phyloP scores from a whole-genome alignment of 192 early-diverging fungal genomes.

The Podila clonocystis region DNA sequence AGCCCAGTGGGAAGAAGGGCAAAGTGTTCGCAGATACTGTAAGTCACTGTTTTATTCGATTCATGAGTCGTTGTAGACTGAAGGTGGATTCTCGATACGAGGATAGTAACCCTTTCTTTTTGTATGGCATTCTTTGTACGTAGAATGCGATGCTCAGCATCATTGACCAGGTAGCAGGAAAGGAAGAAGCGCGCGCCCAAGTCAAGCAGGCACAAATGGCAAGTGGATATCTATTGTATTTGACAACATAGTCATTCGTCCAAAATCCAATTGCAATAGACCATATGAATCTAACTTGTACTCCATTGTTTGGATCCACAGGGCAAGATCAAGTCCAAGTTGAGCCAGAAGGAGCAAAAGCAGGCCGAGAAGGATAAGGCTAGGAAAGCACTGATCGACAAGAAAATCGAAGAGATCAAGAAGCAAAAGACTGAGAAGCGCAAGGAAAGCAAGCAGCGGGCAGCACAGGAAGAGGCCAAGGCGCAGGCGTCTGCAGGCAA shows the following conservation, averaged over 20 bases:
- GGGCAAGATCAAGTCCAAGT: conserved; percentile 51
- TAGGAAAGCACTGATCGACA: conserved; percentile 31
- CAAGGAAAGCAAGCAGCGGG: conserved; percentile 39
- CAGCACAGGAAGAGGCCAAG: conserved; percentile 21
- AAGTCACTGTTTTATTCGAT: background rate
- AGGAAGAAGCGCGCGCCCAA: conserved; percentile 32
- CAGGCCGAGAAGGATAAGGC: conserved; percentile 36
- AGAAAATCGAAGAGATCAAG: conserved; percentile 49
- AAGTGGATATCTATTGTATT: background rate
- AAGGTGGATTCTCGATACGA: too few relatives aligned
- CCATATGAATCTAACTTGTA: too few relatives aligned
- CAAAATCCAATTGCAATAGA: background rate
- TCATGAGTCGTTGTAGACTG: background rate
- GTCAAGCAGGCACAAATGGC: conserved; percentile 33
- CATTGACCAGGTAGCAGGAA: conserved; percentile 45
- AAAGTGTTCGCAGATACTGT: conserved; percentile 47
- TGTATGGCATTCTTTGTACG: background rate
- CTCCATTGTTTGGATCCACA: background rate
- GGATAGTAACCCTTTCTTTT: background rate
- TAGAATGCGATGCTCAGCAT: conserved; percentile 46
- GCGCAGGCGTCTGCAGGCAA: conserved; percentile 1
- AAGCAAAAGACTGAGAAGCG: conserved; percentile 46
- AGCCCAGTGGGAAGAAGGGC: conserved; percentile 48
- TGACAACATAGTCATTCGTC: background rate
- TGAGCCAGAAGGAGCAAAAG: conserved; percentile 31